A percentile compares a stretch with the other conserved stretches of the same genome.
phyloP scores from a whole-genome alignment of 2,329 filamentous ascomycete genomes.

The Ophiostoma tasmaniense region DNA sequence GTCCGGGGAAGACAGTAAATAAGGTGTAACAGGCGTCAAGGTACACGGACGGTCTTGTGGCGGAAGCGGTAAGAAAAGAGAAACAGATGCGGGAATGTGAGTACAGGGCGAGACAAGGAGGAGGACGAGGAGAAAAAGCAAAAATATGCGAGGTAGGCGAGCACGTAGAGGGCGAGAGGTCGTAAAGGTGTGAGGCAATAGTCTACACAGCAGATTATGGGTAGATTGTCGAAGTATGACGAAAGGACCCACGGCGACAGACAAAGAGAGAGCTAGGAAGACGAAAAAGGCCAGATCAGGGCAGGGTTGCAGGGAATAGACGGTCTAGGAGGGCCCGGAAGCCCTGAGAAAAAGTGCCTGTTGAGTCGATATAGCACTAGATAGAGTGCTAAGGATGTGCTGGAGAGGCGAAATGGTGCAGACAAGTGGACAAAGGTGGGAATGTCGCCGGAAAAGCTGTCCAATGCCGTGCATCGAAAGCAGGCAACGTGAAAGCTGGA shows the following conservation, averaged over 20 bases:
- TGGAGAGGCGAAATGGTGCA: background rate
- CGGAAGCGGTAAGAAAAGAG: background rate
- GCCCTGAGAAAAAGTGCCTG: too few relatives aligned
- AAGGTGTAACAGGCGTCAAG: background rate
- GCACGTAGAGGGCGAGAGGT: background rate
- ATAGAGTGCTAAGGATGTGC: background rate
- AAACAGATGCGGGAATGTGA: background rate
- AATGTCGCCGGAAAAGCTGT: slow-evolving; percentile 2
- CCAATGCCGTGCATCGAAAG: slow-evolving; percentile 15
- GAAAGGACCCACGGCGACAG: background rate
- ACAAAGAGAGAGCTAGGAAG: background rate
- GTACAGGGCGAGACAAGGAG: background rate
- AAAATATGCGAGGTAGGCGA: background rate
- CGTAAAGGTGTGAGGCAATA: background rate
- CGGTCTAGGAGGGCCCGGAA: background rate
- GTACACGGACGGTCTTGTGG: background rate
- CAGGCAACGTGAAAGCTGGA: slow-evolving; percentile 3
- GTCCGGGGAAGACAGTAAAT: background rate
- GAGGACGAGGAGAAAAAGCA: background rate
- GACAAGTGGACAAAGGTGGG: background rate
- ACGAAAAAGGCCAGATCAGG: background rate
- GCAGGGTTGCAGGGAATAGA: background rate
- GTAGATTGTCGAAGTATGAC: background rate
- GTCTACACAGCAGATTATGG: too few relatives aligned
- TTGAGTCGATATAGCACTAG: too few relatives aligned